Evolutionary conservation across 257 asterid species (phyloP), one percentile per base, ranked within the genome.

Genomic region (Anisodus acutangulus): DNA sequence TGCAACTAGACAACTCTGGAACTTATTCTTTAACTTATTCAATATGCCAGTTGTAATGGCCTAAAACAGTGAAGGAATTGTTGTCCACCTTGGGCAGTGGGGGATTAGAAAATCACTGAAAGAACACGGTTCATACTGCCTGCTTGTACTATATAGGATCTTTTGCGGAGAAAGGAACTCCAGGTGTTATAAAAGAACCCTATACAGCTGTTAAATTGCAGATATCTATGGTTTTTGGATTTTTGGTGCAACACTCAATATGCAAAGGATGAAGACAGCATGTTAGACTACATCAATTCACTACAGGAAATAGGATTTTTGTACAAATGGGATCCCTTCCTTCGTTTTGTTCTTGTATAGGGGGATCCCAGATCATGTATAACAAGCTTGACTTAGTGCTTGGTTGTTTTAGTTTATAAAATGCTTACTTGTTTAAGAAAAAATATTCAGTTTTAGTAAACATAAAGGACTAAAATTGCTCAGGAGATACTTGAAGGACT

Each of bases 351-450:
- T 41, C 41, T 70, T 16, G 54, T 17, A 70, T 70, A 41, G 26
- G 55, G 35, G 55, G 57, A 71, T 43, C 37, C 76, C 57, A 71
- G 79, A 43, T 71, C 79, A 71, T 17, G 79, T 45, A 71, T 45
- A n/a, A n/a, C 17, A 71, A 49, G n/a, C 78, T 0, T 70, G 55
- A 41, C 31, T 17, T 70, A 17, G 55, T 70, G 79, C 55, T 17
- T 43, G 55, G 79, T 43, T 17, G 79, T 17, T 70, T 17, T 9
- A 8, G 3, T 49, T 70, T 70, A 9, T 17, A 41, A 72, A 45
- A 1, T 71, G 4, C 57, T 9, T 9, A 51, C 3, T 11, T 51
- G 57, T 51, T 10, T 11, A 4, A 4, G 6, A 41, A 41, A 3
- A 41, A 41, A 0, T 41, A 6, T 41, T 41, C 45, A 41, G 6